Percentiles rank a stretch among this genome's conserved stretches.
phyloP scores from a whole-genome alignment of 192 early-diverging fungal species.

The Backusella macrospora region DNA sequence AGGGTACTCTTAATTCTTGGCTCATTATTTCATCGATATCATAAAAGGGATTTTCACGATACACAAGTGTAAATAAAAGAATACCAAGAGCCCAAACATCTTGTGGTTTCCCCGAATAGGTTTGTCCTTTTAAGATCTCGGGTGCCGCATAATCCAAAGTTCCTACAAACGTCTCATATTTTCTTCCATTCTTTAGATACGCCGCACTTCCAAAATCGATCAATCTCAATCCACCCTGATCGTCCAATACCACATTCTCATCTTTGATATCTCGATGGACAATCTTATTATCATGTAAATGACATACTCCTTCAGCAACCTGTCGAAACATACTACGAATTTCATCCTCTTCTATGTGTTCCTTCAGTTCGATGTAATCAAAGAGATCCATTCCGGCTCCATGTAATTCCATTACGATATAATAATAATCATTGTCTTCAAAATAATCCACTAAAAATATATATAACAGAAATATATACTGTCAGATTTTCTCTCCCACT shows the following conservation, averaged over 20 bases:
- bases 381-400: conserved; percentile 67
- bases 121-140: conserved; percentile 66
- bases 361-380: conserved; percentile 70
- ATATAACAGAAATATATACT: neutral
- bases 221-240: conserved; percentile 62
- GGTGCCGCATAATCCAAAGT: conserved; percentile 80
- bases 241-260: conserved; percentile 81
- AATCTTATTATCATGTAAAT: conserved; percentile 66
- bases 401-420: conserved; percentile 65
- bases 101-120: conserved; percentile 74
- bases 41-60: conserved; percentile 75
- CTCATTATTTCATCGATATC: conserved; percentile 65
- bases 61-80: conserved; percentile 74
- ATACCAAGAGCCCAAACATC: conserved; percentile 87
- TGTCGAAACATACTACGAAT: conserved; percentile 61
- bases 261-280: conserved; percentile 90
- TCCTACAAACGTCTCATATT: conserved; percentile 74
- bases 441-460: conserved; percentile 62
- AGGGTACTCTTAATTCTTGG: conserved; percentile 44
- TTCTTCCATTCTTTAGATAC: conserved; percentile 53
- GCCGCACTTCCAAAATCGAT: conserved; percentile 84
- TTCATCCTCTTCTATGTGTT: conserved; percentile 54
- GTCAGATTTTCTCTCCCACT: neutral
- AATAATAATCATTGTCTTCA: conserved; percentile 75
- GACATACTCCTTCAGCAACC: conserved; percentile 57